Evolutionary conservation across 2,329 filamentous ascomycete species (phyloP).

Genomic region (Reticulascus tulasneorum): DNA sequence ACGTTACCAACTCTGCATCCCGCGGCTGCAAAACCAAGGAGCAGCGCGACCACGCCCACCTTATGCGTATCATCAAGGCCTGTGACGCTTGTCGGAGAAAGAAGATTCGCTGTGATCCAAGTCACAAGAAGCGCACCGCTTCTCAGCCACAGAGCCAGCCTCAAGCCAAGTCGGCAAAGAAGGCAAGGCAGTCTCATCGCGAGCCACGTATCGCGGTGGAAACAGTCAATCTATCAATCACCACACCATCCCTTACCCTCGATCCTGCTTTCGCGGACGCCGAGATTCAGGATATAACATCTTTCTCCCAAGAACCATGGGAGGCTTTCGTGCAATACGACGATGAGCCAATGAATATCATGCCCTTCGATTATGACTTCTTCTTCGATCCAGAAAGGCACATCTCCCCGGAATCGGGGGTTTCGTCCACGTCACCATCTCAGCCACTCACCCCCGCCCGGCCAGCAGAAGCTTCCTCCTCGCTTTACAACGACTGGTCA

Average conservation of each 20-base stretch:
- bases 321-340: constrained; percentile 45
- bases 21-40: constrained; percentile 64
- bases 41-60: constrained; percentile 62
- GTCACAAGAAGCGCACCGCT: constrained; percentile 47
- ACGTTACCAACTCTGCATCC: constrained; percentile 60
- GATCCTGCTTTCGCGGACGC: constrained; percentile 16
- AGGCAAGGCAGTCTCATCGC: constrained; percentile 23
- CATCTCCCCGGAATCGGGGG: constrained; percentile 32
- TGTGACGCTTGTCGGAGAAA: constrained; percentile 59
- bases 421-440: constrained; percentile 27
- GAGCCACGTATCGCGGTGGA: not conserved
- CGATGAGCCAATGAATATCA: constrained; percentile 27
- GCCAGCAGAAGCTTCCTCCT: not conserved
- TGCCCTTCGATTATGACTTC: constrained; percentile 40
- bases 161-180: constrained; percentile 37
- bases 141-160: constrained; percentile 23
- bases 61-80: constrained; percentile 66
- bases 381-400: constrained; percentile 38
- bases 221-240: not conserved
- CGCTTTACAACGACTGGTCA: constrained; percentile 2
- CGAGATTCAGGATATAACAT: constrained; percentile 12
- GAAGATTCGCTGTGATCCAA: constrained; percentile 61
- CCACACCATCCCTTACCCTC: constrained; percentile 9
- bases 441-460: constrained; percentile 24
- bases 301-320: constrained; percentile 28